phyloP scores from a whole-genome alignment of 495 filamentous ascomycete species.

The Lindgomyces ingoldianus region DNA sequence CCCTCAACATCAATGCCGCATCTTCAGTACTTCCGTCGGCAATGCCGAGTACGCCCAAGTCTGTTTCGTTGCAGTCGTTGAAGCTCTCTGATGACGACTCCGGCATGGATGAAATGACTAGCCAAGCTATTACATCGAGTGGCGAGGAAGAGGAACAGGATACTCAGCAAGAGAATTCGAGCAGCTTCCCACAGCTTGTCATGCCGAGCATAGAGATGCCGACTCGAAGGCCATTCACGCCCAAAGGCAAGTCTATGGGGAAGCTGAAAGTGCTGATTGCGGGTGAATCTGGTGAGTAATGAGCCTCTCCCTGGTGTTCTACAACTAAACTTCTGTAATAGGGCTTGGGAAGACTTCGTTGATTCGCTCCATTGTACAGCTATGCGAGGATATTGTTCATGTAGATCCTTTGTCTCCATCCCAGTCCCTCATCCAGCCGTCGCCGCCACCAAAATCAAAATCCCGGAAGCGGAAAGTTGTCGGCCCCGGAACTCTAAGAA shows the following conservation, averaged over 20 bases:
- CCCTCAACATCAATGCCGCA: constrained; percentile 49
- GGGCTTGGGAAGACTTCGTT: constrained; percentile 83
- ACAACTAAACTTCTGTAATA: constrained; percentile 26
- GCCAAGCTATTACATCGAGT: constrained; percentile 51
- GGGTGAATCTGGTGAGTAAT: constrained; percentile 70
- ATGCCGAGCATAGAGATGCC: constrained; percentile 99
- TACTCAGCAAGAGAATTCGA: constrained; percentile 34
- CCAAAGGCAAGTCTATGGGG: constrained; percentile 79
- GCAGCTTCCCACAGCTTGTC: constrained; percentile 78
- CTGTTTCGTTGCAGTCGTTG: constrained; percentile 55
- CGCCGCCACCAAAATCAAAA: constrained; percentile 42
- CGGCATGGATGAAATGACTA: constrained; percentile 55
- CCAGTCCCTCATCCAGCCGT: constrained; percentile 33
- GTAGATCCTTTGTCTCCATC: constrained; percentile 72
- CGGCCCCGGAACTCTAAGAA: constrained; percentile 43
- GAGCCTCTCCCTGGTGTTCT: not conserved
- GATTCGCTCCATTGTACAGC: constrained; percentile 89
- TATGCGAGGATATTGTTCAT: constrained; percentile 95
- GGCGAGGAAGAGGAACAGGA: constrained; percentile 52
- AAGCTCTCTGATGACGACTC: constrained; percentile 51
- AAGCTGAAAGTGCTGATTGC: constrained; percentile 85
- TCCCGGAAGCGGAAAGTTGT: constrained; percentile 38
- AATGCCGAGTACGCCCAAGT: constrained; percentile 47
- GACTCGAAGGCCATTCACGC: constrained; percentile 87
- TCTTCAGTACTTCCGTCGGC: constrained; percentile 50